Base-by-base conservation (phyloP, 345 rosid species). In the Salix udensis region DNA sequence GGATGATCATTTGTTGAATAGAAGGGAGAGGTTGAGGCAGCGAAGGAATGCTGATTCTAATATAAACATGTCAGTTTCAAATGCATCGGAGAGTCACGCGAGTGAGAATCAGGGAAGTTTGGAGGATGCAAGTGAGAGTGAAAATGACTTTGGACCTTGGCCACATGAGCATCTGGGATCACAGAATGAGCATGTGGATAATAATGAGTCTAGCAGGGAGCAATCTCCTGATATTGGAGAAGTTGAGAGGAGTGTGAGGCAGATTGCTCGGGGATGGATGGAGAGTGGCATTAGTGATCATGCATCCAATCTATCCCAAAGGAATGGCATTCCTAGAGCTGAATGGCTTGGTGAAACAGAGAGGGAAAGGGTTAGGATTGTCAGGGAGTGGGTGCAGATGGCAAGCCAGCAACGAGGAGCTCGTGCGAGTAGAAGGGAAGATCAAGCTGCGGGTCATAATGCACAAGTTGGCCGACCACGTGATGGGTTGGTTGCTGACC, bases 291-390 rank as follows among this genome's bases (percentile, higher is more conserved):
- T 89, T 36, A 81, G 89, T 78, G 93, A 89, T 72, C 95, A 77
- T 78, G 82, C 95, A 5, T 82, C 94, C 21, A 92, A 82, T 82
- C 84, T 83, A 18, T 77, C 91, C 39, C 97, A 84, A 70, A 85
- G 91, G 82, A 89, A 81, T 31, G 87, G 86, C 67, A 91, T 84
- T 73, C 83, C 93, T 10, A 87, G 97, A 87, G 91, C 86, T 19
- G 99, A 96, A 78, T 96, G 94, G 97, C 92, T 96, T 75, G 99
- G 97, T 70, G 98, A 96, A 86, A 94, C 90, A 34, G 99, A 96
- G 84, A 92, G 99, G 0, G 98, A 94, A 83, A 92, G 99, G 84
- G 99, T 94, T 77, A 92, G 99, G 86, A 84, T 91, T 88, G 95
- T 94, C 67, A 88, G 98, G 84, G 97, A 96, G 82, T 90, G 94